phyloP scores from a whole-genome alignment of 192 early-diverging fungal genomes.

The Backusella parvicylindrica region DNA sequence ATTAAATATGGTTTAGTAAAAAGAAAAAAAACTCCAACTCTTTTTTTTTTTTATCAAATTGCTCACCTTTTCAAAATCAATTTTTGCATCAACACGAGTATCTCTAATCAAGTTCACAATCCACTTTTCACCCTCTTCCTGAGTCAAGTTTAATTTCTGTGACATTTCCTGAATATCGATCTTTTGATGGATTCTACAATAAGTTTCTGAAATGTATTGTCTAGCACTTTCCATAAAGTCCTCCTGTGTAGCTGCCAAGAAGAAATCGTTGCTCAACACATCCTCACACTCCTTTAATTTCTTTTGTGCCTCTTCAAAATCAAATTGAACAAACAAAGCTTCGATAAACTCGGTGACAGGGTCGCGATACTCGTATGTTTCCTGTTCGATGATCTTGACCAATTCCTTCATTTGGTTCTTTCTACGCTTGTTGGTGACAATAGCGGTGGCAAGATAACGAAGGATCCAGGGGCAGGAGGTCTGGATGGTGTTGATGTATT shows the following conservation, averaged over 20 bases:
- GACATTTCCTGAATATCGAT: constrained; percentile 86
- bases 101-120: constrained; percentile 96
- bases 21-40: not conserved
- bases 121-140: constrained; percentile 95
- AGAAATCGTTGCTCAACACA: constrained; percentile 88
- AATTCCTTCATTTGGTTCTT: constrained; percentile 86
- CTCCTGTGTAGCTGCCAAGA: constrained; percentile 80
- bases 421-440: constrained; percentile 88
- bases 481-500: constrained; percentile 97
- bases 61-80: constrained; percentile 81
- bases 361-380: constrained; percentile 78
- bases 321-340: constrained; percentile 88
- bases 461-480: constrained; percentile 96
- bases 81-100: constrained; percentile 95
- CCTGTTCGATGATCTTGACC: constrained; percentile 85
- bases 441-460: constrained; percentile 87
- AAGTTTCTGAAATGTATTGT: constrained; percentile 93
- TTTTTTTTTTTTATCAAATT: not conserved
- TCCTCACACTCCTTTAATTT: constrained; percentile 87
- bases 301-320: constrained; percentile 88
- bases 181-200: constrained; percentile 96
- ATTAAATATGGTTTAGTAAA: too few relatives aligned
- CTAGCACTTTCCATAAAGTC: constrained; percentile 96
- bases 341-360: constrained; percentile 96
- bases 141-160: constrained; percentile 79